Conservation (phyloP, 2,329 filamentous ascomycete genomes). For the Xylogone sp. region DNA sequence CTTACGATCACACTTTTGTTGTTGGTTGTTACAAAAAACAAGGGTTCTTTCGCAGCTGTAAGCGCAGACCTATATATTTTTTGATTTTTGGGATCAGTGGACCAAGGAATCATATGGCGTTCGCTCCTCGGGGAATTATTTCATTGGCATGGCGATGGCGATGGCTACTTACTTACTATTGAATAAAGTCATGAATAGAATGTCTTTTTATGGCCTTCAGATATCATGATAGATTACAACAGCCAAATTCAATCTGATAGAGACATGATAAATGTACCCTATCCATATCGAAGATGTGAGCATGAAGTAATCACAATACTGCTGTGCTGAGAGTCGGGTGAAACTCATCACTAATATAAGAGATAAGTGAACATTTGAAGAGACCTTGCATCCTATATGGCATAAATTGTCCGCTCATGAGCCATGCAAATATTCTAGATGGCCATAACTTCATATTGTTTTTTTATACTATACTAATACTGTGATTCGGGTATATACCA, state of each 20-base stretch:
- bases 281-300: background rate
- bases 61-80: conserved; percentile 22
- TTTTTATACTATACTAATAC: no score
- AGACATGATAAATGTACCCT: background rate
- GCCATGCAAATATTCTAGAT: no score
- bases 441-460: no score
- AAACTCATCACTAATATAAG: no score
- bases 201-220: background rate
- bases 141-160: background rate
- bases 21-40: conserved; percentile 11
- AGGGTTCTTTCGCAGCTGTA: conserved; percentile 27
- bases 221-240: background rate
- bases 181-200: background rate
- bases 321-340: no score
- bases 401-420: no score
- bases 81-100: background rate
- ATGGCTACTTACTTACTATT: background rate
- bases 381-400: no score
- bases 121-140: background rate
- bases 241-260: background rate
- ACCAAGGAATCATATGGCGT: background rate
- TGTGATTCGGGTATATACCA: no score
- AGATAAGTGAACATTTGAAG: no score
- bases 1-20: background rate
- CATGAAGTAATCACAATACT: no score